Evolutionary conservation across 2,329 filamentous ascomycete species (phyloP).

Genomic region (Pseudogymnoascus sp.): DNA sequence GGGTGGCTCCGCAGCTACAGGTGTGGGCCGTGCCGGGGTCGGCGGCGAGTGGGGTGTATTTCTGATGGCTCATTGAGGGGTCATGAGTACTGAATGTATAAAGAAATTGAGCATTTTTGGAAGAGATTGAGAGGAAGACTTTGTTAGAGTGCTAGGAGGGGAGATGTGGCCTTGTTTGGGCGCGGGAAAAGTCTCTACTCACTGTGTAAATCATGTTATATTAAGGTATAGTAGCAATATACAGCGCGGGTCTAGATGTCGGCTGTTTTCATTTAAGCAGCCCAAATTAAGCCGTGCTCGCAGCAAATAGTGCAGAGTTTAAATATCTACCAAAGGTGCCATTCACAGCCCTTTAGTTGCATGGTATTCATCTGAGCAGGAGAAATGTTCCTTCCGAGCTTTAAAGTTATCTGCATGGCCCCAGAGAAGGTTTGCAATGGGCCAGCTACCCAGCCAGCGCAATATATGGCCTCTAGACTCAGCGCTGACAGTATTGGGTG

Average conservation of each 20-base stretch:
- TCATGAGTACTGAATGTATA: not conserved
- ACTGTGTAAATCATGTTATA: not conserved
- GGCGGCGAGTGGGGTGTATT: not conserved
- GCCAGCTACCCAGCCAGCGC: too few relatives aligned
- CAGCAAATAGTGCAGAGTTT: not conserved
- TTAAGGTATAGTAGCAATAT: constrained; percentile 2
- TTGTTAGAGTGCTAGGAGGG: not conserved
- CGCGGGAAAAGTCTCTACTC: not conserved
- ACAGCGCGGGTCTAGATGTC: not conserved
- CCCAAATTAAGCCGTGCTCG: not conserved
- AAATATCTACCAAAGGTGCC: not conserved
- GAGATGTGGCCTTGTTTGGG: constrained; percentile 3
- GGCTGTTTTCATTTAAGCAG: not conserved
- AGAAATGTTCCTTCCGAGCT: too few relatives aligned
- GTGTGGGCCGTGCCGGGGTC: not conserved
- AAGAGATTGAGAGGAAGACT: not conserved
- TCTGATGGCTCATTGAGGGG: not conserved
- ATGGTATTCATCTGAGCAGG: too few relatives aligned
- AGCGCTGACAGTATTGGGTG: too few relatives aligned
- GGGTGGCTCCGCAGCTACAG: not conserved
- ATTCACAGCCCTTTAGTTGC: too few relatives aligned
- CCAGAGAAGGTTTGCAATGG: too few relatives aligned
- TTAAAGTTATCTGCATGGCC: too few relatives aligned
- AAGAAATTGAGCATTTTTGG: not conserved
- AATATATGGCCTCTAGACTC: too few relatives aligned